phyloP scores from a whole-genome alignment of 2,329 filamentous ascomycete genomes.

The Thielaviopsis punctulata region DNA sequence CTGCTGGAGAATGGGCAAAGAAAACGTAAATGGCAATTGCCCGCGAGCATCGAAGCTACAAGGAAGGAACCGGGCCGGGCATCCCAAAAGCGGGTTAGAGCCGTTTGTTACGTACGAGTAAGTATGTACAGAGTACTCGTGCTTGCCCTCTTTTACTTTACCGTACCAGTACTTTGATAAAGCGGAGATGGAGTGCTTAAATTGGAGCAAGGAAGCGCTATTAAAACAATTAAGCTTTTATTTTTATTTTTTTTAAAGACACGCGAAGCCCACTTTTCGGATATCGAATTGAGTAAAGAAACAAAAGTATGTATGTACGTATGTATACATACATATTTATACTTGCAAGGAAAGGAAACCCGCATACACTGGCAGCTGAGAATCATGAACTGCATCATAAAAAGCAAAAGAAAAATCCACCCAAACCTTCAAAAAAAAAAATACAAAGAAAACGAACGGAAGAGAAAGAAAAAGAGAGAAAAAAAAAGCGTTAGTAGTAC shows the following conservation, averaged over 20 bases:
- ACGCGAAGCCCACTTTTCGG: too few relatives aligned
- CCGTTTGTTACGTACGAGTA: neutral
- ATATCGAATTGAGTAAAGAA: neutral
- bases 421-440: neutral
- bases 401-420: too few relatives aligned
- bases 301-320: too few relatives aligned
- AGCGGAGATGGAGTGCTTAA: neutral
- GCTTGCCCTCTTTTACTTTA: too few relatives aligned
- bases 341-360: neutral
- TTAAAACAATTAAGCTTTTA: neutral
- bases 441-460: neutral
- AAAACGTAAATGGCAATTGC: neutral
- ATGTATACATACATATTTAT: neutral
- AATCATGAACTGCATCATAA: too few relatives aligned
- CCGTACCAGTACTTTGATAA: too few relatives aligned
- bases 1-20: too few relatives aligned
- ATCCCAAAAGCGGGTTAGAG: neutral
- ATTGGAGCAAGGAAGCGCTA: too few relatives aligned
- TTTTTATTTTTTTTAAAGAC: neutral
- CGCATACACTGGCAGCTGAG: neutral
- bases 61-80: neutral
- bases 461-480: neutral
- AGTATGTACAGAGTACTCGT: too few relatives aligned
- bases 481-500: conserved; percentile 29
- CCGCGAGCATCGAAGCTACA: neutral